Percentiles rank a stretch among this genome's conserved stretches.
Evolutionary conservation across 2,329 filamentous ascomycete genomes (phyloP).

Genomic region (Pseudocercospora macadamiae): DNA sequence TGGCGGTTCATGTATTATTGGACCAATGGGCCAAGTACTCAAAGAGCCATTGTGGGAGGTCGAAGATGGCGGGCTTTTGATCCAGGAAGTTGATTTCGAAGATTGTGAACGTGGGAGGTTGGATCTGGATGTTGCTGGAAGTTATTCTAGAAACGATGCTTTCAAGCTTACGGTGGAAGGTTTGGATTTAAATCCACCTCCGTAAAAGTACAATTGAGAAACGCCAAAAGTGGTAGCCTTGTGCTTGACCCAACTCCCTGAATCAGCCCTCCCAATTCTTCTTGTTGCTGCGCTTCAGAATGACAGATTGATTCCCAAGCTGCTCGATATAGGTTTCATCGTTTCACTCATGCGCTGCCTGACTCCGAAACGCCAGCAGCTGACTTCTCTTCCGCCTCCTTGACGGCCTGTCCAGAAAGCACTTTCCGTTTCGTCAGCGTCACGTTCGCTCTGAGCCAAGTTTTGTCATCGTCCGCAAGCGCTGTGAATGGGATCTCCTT

Average conservation of each 20-base stretch:
- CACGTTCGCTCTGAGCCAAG: slow-evolving; percentile 12
- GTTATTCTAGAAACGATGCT: slow-evolving; percentile 75
- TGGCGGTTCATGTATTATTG: slow-evolving; percentile 82
- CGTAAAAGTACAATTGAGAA: no score
- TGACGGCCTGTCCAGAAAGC: slow-evolving; percentile 6
- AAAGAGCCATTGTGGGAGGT: slow-evolving; percentile 81
- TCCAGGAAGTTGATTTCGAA: slow-evolving; percentile 79
- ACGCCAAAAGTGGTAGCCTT: no score
- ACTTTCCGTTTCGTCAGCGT: background rate
- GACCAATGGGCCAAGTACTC: slow-evolving; percentile 77
- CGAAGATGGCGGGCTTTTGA: slow-evolving; percentile 67
- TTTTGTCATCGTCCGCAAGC: slow-evolving; percentile 2
- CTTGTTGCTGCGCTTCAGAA: background rate
- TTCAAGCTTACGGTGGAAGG: slow-evolving; percentile 64
- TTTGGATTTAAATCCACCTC: slow-evolving; percentile 50
- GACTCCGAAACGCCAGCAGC: background rate
- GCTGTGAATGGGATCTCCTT: slow-evolving; percentile 5
- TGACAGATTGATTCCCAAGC: no score
- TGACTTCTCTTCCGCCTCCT: background rate
- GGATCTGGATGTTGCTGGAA: slow-evolving; percentile 82
- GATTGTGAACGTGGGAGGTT: slow-evolving; percentile 81
- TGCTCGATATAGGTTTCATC: background rate
- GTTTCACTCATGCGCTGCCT: background rate
- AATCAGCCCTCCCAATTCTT: no score
- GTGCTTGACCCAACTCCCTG: no score